phyloP scores from a whole-genome alignment of 805 yeast genomes.

The Saturnispora mendoncae region DNA sequence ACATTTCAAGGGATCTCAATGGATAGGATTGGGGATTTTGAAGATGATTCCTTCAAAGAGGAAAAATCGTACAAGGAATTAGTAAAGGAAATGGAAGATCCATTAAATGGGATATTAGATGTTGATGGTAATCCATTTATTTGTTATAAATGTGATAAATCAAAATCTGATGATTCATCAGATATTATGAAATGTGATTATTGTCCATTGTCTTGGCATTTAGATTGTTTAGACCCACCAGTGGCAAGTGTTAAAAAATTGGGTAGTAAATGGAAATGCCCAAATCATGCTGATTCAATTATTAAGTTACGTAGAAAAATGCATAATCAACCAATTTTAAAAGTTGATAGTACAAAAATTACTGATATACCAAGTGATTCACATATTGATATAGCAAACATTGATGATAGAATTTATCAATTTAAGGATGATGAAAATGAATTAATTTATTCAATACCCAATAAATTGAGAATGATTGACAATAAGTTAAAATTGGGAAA shows the following conservation, averaged over 20 bases:
- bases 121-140: slow-evolving; percentile 57
- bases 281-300: slow-evolving; percentile 61
- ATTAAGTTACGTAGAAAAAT: slow-evolving; percentile 41
- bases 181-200: slow-evolving; percentile 70
- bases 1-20: slow-evolving; percentile 64
- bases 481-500: slow-evolving; percentile 15
- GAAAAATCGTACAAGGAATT: slow-evolving; percentile 34
- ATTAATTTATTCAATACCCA: slow-evolving; percentile 12
- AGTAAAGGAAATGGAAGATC: slow-evolving; percentile 42
- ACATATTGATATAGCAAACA: slow-evolving; percentile 44
- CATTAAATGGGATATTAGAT: slow-evolving; percentile 52
- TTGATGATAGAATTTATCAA: slow-evolving; percentile 29
- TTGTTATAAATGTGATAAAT: slow-evolving; percentile 66
- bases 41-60: slow-evolving; percentile 51
- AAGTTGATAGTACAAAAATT: slow-evolving; percentile 37
- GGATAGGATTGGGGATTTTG: slow-evolving; percentile 63
- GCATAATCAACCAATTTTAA: slow-evolving; percentile 43
- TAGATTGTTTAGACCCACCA: slow-evolving; percentile 79
- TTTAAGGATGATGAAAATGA: slow-evolving; percentile 7
- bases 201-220: slow-evolving; percentile 77
- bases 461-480: slow-evolving; percentile 19
- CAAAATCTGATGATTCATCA: slow-evolving; percentile 27
- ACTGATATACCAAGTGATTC: slow-evolving; percentile 31
- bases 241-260: slow-evolving; percentile 60
- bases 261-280: slow-evolving; percentile 86